Evolutionary conservation across 2,329 filamentous ascomycete genomes (phyloP), one percentile per base, ranked within the genome.

Genomic region (Clonostachys rosea): DNA sequence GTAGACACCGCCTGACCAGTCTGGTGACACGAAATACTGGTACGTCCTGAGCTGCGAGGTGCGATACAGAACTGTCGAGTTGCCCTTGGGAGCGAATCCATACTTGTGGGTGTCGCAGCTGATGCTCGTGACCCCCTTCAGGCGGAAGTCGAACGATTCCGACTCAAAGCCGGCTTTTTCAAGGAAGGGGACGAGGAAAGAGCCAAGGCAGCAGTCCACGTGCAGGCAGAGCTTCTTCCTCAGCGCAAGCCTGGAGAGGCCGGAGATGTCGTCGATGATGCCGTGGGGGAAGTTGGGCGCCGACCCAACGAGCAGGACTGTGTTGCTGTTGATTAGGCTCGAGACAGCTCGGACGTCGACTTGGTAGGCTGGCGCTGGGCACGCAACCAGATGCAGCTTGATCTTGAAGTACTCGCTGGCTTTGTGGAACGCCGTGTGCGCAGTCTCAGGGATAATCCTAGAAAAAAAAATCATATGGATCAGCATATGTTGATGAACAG

Each of bases 31-130:
- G 68, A 96, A 99, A 76, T 99, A 99, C 69, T 99, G 94, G 68
- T 96, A 92, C 48, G 83, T 83, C 56, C 94, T 84, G 54, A 95
- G 80, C 42, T 80, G 72, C 34, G 84, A 79, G 42, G 83, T 87
- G 57, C 94, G 89, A 77, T 99, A 99, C 40, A 99, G 78, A 13
- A 96, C 78, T 2, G 91, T 94, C 45, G 87, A 94, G 77, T 95
- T 99, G 56, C 94, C 94, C 73, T 99, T 99, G 46, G 94, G 94
- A 2, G 94, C 94, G 63, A 99, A 99, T 36, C 94, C 94, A 65
- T 99, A 99, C 68, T 99, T 99, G 79, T 99, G 94, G 4, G 94
- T 99, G 65, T 99, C 94, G 66, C 91, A 95, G 55, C 85, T 91
- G 66, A 99, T 97, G 66, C 87, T 92, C 5, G 92, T 96, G 36